Conservation (phyloP, 2,329 filamentous ascomycete species). For the Colletotrichum filicis region DNA sequence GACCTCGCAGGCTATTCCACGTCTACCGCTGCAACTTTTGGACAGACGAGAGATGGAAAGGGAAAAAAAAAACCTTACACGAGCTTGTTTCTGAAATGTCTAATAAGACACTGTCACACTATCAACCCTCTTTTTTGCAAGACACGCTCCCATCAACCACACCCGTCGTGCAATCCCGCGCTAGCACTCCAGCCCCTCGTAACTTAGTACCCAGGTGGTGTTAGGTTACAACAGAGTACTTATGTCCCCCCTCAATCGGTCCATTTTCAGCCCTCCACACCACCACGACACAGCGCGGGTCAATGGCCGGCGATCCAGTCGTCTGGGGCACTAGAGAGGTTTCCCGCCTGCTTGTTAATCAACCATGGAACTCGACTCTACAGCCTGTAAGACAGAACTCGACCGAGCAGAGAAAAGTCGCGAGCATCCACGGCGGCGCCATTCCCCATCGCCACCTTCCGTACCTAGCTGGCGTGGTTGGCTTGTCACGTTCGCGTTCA, state of each 20-base stretch:
- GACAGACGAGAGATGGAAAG: neutral
- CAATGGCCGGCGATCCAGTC: conserved; percentile 1
- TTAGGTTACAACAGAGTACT: too few species aligned
- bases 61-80: neutral
- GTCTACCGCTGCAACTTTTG: neutral
- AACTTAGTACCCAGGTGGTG: too few species aligned
- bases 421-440: neutral
- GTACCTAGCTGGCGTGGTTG: neutral
- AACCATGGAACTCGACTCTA: neutral
- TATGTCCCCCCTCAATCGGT: conserved; percentile 5
- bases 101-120: conserved; percentile 7
- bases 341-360: conserved; percentile 1
- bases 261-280: conserved; percentile 14
- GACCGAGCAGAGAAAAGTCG: neutral
- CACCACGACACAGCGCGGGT: neutral
- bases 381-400: neutral
- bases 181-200: neutral
- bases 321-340: neutral
- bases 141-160: conserved; percentile 3
- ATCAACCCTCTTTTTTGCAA: conserved; percentile 15
- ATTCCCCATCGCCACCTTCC: conserved; percentile 15
- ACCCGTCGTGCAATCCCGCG: conserved; percentile 4
- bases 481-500: neutral
- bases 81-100: conserved; percentile 3
- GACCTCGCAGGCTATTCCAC: conserved; percentile 23